These are phyloP conservation scores for Stellera chamaejasme DNA, from an alignment of 345 rosid species.

Conservation along the genomic window DNA sequence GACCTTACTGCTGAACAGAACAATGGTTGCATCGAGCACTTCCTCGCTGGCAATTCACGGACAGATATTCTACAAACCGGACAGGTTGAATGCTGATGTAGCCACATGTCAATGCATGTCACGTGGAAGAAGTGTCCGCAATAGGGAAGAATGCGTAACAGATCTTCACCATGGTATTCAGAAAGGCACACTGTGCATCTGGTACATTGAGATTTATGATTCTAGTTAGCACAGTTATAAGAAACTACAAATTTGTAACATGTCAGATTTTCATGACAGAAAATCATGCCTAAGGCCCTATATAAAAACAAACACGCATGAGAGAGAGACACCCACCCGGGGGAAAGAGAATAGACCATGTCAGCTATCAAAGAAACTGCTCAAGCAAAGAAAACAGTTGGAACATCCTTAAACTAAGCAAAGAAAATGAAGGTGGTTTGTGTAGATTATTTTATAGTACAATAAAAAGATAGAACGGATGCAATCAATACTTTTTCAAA, in stretches of 20 bases:
- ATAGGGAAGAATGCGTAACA: conserved; percentile 61
- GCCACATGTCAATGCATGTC: conserved; percentile 71
- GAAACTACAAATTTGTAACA: not conserved
- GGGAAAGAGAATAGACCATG: no score
- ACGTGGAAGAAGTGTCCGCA: conserved; percentile 72
- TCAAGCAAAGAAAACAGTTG: no score
- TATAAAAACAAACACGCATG: no score
- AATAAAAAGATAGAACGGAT: no score
- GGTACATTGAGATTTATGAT: conserved; percentile 5
- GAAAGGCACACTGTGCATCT: conserved; percentile 75
- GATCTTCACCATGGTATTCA: conserved; percentile 50
- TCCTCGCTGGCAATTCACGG: conserved; percentile 43
- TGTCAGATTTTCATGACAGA: no score
- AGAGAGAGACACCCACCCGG: no score
- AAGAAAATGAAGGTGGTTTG: no score
- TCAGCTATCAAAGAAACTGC: no score
- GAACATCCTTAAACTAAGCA: no score
- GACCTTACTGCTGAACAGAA: conserved; percentile 52
- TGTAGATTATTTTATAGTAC: no score
- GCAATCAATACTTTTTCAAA: no score
- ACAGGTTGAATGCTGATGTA: conserved; percentile 69
- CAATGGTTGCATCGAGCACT: conserved; percentile 52
- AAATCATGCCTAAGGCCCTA: no score
- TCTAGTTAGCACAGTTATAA: not conserved
- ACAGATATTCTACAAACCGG: conserved; percentile 70